phyloP scores from a whole-genome alignment of 2,329 filamentous ascomycete species.

The Purpureocillium takamizusanense region DNA sequence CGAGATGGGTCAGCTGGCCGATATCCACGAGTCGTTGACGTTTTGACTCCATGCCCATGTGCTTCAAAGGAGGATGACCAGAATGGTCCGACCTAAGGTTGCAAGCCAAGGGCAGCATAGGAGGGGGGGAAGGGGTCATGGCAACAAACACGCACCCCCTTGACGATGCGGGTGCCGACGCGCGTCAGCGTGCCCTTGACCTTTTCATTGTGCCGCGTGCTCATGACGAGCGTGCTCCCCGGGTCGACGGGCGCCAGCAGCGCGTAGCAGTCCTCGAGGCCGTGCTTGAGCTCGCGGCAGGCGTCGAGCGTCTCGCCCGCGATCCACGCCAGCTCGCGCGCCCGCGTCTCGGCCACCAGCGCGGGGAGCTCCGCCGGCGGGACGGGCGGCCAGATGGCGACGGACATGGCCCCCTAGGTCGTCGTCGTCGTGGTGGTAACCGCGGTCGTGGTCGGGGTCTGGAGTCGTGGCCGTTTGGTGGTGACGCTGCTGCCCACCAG shows the following conservation, averaged over 20 bases:
- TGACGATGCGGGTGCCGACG: constrained; percentile 82
- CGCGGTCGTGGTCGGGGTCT: too few species aligned
- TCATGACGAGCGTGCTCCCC: constrained; percentile 82
- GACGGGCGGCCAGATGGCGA: constrained; percentile 50
- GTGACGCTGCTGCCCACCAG: too few species aligned
- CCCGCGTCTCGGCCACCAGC: constrained; percentile 40
- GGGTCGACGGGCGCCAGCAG: constrained; percentile 78
- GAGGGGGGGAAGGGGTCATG: constrained; percentile 3
- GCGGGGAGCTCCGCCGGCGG: constrained; percentile 39
- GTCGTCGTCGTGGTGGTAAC: too few species aligned
- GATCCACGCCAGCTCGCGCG: constrained; percentile 49
- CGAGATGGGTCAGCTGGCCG: constrained; percentile 5
- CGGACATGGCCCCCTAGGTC: constrained; percentile 49
- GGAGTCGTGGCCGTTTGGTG: too few species aligned
- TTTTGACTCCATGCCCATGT: too few species aligned
- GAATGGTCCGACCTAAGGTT: too few species aligned
- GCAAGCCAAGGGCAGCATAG: too few species aligned
- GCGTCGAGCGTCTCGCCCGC: constrained; percentile 38
- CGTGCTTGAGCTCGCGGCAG: constrained; percentile 45
- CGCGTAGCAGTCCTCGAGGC: constrained; percentile 80
- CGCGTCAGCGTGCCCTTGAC: constrained; percentile 91
- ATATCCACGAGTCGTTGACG: too few species aligned
- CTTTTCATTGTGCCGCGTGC: constrained; percentile 75
- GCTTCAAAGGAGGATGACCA: constrained; percentile 1
- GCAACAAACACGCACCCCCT: constrained; percentile 66